phyloP scores from a whole-genome alignment of 805 yeast species.

The Jamesozyma piceae region DNA sequence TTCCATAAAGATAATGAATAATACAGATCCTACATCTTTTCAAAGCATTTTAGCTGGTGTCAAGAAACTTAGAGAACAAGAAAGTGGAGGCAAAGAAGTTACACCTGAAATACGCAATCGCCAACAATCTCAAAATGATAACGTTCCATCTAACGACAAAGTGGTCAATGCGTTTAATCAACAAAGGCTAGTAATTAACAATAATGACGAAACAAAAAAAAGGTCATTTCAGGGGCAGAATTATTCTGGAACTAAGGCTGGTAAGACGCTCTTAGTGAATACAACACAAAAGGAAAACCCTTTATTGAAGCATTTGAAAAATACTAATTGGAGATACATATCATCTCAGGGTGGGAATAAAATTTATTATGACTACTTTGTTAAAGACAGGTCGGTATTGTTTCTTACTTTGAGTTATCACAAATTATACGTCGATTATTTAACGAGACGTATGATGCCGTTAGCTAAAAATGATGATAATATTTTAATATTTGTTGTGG shows the following conservation, averaged over 20 bases:
- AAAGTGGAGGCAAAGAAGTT: slow-evolving; percentile 9
- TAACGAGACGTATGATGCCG: slow-evolving; percentile 45
- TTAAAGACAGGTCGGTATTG: slow-evolving; percentile 47
- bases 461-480: slow-evolving; percentile 36
- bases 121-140: neutral
- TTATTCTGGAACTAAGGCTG: slow-evolving; percentile 2
- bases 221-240: slow-evolving; percentile 2
- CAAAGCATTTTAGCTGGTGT: slow-evolving; percentile 67
- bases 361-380: slow-evolving; percentile 53
- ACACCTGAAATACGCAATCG: slow-evolving; percentile 3
- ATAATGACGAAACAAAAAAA: slow-evolving; percentile 6
- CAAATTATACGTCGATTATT: slow-evolving; percentile 67
- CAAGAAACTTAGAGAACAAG: slow-evolving; percentile 43
- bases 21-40: slow-evolving; percentile 51
- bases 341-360: slow-evolving; percentile 30
- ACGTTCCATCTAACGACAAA: neutral
- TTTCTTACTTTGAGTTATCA: slow-evolving; percentile 65
- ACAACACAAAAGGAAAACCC: slow-evolving; percentile 70
- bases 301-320: slow-evolving; percentile 44
- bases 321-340: slow-evolving; percentile 44
- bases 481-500: slow-evolving; percentile 55
- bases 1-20: too few relatives aligned
- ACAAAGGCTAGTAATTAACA: slow-evolving; percentile 11
- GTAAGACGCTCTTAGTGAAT: slow-evolving; percentile 43
- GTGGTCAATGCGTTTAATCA: slow-evolving; percentile 17